A percentile compares a stretch with the other conserved stretches of the same genome.
Conservation (phyloP, 225 moss, liverwort and hornwort genomes). For the Thuidium tamariscinum region DNA sequence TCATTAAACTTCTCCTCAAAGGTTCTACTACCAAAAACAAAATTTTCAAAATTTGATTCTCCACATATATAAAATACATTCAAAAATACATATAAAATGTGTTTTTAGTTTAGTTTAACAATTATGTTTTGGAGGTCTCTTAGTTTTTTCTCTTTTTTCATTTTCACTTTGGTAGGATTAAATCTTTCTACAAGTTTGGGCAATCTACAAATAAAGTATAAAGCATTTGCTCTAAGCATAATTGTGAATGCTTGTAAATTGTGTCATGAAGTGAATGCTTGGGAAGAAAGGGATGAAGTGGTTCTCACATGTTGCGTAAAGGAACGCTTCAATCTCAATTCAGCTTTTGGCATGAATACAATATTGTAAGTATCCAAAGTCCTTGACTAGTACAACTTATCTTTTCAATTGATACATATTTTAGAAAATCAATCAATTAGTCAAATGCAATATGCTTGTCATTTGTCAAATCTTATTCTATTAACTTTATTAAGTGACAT, state of each 20-base stretch:
- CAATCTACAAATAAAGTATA: fast-evolving
- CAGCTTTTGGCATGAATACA: background rate
- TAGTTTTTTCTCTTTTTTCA: background rate
- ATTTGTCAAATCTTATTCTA: fast-evolving
- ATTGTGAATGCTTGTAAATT: background rate
- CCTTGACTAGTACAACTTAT: fast-evolving
- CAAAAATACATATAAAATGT: too few species aligned
- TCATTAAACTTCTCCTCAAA: too few species aligned
- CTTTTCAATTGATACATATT: background rate
- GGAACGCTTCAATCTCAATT: background rate
- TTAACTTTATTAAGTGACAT: background rate
- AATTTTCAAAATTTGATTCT: too few species aligned
- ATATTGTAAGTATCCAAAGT: background rate
- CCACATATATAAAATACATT: too few species aligned
- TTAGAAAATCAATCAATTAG: background rate
- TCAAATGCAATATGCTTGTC: fast-evolving
- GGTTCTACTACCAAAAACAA: too few species aligned
- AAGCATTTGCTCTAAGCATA: background rate
- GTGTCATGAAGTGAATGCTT: background rate
- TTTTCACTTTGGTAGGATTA: background rate
- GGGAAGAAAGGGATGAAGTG: constrained; percentile 28
- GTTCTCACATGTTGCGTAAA: constrained; percentile 25
- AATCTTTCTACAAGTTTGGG: background rate
- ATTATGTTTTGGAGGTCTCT: too few species aligned
- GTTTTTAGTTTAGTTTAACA: too few species aligned